Evolutionary conservation across 2,329 filamentous ascomycete species (phyloP).

Genomic region (Aspergillus pseudotamarii): DNA sequence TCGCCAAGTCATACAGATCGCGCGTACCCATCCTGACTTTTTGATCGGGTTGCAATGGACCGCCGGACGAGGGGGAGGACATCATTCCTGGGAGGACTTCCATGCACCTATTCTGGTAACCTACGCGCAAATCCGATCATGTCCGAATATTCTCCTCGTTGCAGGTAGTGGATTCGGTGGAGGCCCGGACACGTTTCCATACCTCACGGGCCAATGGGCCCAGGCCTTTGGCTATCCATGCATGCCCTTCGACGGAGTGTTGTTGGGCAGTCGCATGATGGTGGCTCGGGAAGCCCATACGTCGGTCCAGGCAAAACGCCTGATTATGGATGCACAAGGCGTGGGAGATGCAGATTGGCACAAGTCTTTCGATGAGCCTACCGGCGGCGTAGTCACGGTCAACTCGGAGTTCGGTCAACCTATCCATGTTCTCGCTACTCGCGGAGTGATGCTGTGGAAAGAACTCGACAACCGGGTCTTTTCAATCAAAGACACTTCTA

Average conservation of each 20-base stretch:
- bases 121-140: slow-evolving; percentile 84
- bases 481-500: slow-evolving; percentile 75
- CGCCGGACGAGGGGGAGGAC: slow-evolving; percentile 85
- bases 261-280: slow-evolving; percentile 94
- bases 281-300: slow-evolving; percentile 89
- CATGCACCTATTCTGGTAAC: slow-evolving; percentile 90
- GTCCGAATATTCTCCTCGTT: slow-evolving; percentile 82
- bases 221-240: slow-evolving; percentile 81
- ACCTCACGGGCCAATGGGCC: slow-evolving; percentile 87
- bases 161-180: slow-evolving; percentile 84
- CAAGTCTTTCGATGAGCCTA: slow-evolving; percentile 86
- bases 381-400: slow-evolving; percentile 93
- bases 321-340: slow-evolving; percentile 82
- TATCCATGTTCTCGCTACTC: slow-evolving; percentile 98
- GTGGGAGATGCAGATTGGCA: slow-evolving; percentile 85
- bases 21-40: slow-evolving; percentile 85
- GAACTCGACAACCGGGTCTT: slow-evolving; percentile 99
- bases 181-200: slow-evolving; percentile 85
- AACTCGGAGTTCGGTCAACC: slow-evolving; percentile 99
- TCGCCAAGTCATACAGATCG: slow-evolving; percentile 86
- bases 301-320: slow-evolving; percentile 82
- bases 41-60: slow-evolving; percentile 92
- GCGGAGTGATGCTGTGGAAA: slow-evolving; percentile 94
- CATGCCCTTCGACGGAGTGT: slow-evolving; percentile 90
- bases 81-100: slow-evolving; percentile 94